Percentiles rank a stretch among this genome's conserved stretches.
Conservation (phyloP, 495 filamentous ascomycete genomes). For the Lasiosphaeria miniovina region DNA sequence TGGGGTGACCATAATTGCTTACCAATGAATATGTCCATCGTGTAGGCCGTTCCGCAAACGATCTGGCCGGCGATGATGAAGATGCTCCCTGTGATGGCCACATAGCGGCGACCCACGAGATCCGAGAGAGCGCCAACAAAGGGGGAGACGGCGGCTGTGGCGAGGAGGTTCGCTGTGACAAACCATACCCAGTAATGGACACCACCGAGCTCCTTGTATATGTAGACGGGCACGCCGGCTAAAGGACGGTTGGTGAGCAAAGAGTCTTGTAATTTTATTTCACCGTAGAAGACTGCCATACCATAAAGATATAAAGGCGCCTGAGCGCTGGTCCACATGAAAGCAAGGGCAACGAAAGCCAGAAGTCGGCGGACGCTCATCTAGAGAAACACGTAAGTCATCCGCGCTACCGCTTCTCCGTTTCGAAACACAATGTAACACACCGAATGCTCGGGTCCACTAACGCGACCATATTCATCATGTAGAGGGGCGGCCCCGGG, state of each 20-base stretch:
- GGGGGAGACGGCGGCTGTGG: slow-evolving; percentile 65
- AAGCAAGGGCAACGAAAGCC: slow-evolving; percentile 26
- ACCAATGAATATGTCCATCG: slow-evolving; percentile 71
- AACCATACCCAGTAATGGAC: slow-evolving; percentile 71
- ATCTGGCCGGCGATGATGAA: slow-evolving; percentile 66
- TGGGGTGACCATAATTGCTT: slow-evolving; percentile 12
- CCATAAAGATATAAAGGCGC: slow-evolving; percentile 30
- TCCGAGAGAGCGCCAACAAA: slow-evolving; percentile 72
- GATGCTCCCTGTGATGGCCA: slow-evolving; percentile 58
- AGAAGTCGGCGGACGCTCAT: slow-evolving; percentile 10
- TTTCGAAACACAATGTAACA: not conserved
- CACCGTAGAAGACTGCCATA: slow-evolving; percentile 6
- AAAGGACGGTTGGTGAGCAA: not conserved
- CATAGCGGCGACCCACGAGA: slow-evolving; percentile 63
- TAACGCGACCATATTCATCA: not conserved
- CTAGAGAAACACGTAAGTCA: slow-evolving; percentile 4
- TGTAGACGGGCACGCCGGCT: slow-evolving; percentile 34
- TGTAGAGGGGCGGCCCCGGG: not conserved
- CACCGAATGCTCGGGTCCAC: not conserved
- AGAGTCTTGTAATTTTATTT: not conserved
- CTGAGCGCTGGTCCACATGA: slow-evolving; percentile 30
- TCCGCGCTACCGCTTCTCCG: not conserved
- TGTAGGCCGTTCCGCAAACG: slow-evolving; percentile 58
- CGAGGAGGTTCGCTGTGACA: slow-evolving; percentile 64
- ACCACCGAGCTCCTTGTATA: slow-evolving; percentile 65